These are phyloP conservation scores for Phytophthora syringae DNA, from an alignment of 352 stramenopile genomes.

Conservation along the genomic window DNA sequence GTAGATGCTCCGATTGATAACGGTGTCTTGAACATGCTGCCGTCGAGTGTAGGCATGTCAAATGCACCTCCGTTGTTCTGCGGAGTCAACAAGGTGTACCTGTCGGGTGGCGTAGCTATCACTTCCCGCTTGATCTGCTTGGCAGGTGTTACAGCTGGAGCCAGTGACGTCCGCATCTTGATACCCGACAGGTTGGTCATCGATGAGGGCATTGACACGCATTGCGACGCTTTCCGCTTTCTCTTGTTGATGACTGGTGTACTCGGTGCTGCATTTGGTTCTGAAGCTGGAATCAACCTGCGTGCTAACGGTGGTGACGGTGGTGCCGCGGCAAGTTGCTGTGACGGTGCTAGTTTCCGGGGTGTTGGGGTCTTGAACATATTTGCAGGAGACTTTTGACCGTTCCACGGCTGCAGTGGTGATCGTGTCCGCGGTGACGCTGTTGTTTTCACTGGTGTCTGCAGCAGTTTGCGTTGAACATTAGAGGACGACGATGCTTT, in stretches of 20 bases:
- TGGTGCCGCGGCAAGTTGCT: constrained; percentile 4
- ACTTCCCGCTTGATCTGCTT: constrained; percentile 34
- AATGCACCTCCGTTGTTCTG: constrained; percentile 1
- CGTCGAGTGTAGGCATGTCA: constrained; percentile 17
- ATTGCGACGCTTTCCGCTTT: constrained; percentile 33
- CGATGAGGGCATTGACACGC: constrained; percentile 26
- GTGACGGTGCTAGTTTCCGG: constrained; percentile 17
- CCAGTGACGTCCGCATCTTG: constrained; percentile 18
- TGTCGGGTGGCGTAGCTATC: constrained; percentile 13
- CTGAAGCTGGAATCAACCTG: constrained; percentile 19
- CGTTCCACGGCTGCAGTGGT: constrained; percentile 53
- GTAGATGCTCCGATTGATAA: constrained; percentile 15
- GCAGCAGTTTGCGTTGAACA: constrained; percentile 78
- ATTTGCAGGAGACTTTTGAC: constrained; percentile 32
- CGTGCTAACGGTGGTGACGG: constrained; percentile 23
- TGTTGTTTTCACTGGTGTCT: constrained; percentile 67
- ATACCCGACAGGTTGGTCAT: constrained; percentile 20
- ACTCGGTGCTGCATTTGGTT: constrained; percentile 5
- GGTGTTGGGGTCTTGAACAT: constrained; percentile 30
- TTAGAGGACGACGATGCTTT: constrained; percentile 32
- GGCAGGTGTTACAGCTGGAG: constrained; percentile 21
- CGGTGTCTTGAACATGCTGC: constrained; percentile 38
- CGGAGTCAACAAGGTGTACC: constrained; percentile 11
- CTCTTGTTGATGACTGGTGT: constrained; percentile 25
- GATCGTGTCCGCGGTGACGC: constrained; percentile 28